Percentiles rank a stretch among this genome's conserved stretches.
phyloP scores from a whole-genome alignment of 371 early-diverging fungal species.

The Mycotypha africana region DNA sequence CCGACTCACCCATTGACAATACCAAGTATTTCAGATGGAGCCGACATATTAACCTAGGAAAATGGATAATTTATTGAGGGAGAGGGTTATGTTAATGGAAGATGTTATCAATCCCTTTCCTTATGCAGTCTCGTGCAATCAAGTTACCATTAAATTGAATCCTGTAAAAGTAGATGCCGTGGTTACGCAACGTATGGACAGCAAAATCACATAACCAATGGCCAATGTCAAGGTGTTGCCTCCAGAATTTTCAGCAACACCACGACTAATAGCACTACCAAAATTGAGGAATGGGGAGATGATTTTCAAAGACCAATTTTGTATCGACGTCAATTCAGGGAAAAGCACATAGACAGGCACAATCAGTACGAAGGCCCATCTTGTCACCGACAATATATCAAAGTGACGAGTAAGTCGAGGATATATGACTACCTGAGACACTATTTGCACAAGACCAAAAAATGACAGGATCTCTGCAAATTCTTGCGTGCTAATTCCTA shows the following conservation, averaged over 20 bases:
- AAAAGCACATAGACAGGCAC: conserved; percentile 36
- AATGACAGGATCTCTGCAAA: conserved; percentile 39
- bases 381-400: conserved; percentile 29
- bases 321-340: conserved; percentile 43
- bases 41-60: too few species aligned
- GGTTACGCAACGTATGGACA: conserved; percentile 41
- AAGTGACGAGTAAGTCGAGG: conserved; percentile 41
- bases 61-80: too few species aligned
- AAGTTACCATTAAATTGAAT: conserved; percentile 52
- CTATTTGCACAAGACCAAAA: conserved; percentile 46
- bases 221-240: conserved; percentile 13
- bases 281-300: too few species aligned
- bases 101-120: neutral
- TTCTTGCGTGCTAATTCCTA: conserved; percentile 37
- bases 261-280: conserved; percentile 13
- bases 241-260: conserved; percentile 2
- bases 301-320: too few species aligned
- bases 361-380: conserved; percentile 32
- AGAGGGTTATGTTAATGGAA: too few species aligned
- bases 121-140: neutral
- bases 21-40: conserved; percentile 52
- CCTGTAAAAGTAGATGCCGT: conserved; percentile 58
- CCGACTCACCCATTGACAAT: conserved; percentile 69
- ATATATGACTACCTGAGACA: conserved; percentile 49
- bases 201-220: conserved; percentile 24